A percentile compares a stretch with the other conserved stretches of the same genome.
phyloP scores from a whole-genome alignment of 352 stramenopile species.

The Nothophytophthora sp. region DNA sequence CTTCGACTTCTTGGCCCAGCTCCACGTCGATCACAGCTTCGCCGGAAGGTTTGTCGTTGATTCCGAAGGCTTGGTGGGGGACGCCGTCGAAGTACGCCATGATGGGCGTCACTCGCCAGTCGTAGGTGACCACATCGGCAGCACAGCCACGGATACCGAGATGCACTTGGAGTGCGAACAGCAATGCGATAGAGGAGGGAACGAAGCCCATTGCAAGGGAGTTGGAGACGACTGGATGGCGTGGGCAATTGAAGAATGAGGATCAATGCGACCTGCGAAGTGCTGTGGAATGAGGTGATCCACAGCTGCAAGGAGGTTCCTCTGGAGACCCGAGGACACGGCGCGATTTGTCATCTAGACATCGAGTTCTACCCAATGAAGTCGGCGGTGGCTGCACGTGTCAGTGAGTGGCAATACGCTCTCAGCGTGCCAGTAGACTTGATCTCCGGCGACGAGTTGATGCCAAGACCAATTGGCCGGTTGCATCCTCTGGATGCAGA shows the following conservation, averaged over 20 bases:
- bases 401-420: no score
- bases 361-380: no score
- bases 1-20: constrained; percentile 23
- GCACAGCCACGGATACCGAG: neutral
- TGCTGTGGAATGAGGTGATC: no score
- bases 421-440: no score
- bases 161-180: constrained; percentile 1
- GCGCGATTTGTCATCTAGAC: no score
- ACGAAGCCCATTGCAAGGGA: constrained; percentile 12
- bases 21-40: constrained; percentile 20
- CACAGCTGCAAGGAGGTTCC: no score
- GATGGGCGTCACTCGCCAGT: constrained; percentile 28
- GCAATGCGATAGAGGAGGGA: constrained; percentile 5
- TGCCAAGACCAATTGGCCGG: no score
- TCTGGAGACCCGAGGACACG: no score
- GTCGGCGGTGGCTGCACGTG: no score
- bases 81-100: constrained; percentile 32
- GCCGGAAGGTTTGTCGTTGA: constrained; percentile 15
- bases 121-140: constrained; percentile 15
- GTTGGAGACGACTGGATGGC: constrained; percentile 6
- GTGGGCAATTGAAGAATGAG: constrained; percentile 25
- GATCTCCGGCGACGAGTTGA: no score
- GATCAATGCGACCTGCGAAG: no score
- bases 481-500: no score
- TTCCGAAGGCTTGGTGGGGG: constrained; percentile 15